phyloP scores from a whole-genome alignment of 495 filamentous ascomycete genomes.

The Physcia stellaris region DNA sequence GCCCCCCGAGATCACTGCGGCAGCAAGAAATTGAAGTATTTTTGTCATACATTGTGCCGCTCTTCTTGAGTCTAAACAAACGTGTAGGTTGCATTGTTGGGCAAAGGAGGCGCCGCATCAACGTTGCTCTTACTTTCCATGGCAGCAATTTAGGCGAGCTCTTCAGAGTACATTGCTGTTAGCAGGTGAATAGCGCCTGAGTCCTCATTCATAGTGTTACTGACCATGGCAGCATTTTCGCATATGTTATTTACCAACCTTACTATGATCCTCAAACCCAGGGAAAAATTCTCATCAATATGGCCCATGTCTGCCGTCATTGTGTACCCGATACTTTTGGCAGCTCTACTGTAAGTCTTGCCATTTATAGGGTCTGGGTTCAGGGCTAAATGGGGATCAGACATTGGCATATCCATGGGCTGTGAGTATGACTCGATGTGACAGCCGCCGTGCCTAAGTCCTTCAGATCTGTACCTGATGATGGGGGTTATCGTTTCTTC shows the following conservation, averaged over 20 bases:
- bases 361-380: slow-evolving; percentile 2
- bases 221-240: too few species aligned
- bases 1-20: too few species aligned
- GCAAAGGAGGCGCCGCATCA: slow-evolving; percentile 72
- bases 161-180: slow-evolving; percentile 82
- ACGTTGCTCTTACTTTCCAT: slow-evolving; percentile 86
- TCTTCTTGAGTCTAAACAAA: too few species aligned
- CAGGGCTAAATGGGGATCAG: slow-evolving; percentile 1
- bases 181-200: too few species aligned
- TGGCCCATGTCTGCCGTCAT: slow-evolving; percentile 69
- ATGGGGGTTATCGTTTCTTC: slow-evolving; percentile 88
- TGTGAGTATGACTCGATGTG: too few species aligned
- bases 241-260: slow-evolving; percentile 77
- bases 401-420: slow-evolving; percentile 53
- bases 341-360: slow-evolving; percentile 51
- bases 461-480: slow-evolving; percentile 75
- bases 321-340: slow-evolving; percentile 69
- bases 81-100: slow-evolving; percentile 77
- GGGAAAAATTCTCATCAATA: slow-evolving; percentile 71
- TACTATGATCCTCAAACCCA: slow-evolving; percentile 37
- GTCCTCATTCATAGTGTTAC: too few species aligned
- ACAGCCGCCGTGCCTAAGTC: too few species aligned
- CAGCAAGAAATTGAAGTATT: too few species aligned
- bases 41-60: too few species aligned
- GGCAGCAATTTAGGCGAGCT: slow-evolving; percentile 85